Base-by-base conservation (phyloP, 164 flowering plant genomes). In the Vitis rotundifolia region DNA sequence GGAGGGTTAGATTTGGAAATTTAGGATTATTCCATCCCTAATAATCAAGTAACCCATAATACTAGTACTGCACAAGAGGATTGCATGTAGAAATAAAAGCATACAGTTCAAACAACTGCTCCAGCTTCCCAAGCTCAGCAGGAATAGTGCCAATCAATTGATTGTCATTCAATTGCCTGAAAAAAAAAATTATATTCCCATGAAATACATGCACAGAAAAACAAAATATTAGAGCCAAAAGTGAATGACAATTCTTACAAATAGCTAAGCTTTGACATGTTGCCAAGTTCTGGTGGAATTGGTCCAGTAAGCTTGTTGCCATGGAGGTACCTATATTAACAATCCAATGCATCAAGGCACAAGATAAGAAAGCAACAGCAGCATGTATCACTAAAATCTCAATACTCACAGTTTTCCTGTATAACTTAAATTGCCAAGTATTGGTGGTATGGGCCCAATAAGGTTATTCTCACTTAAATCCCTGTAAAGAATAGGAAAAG, bases 261-360 rank as follows among this genome's bases (percentile, higher is more conserved):
- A 72, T 94, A 94, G 78, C 98, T 92, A 8, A 94, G 94, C 67
- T 84, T 91, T 26, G 98, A 83, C 98, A 94, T 92, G 68, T 92
- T 92, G 50, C 98, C 98, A 37, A 94, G 88, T 79, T 94, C 98
- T 1, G 94, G 91, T 18, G 98, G 98, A 66, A 94, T 94, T 37
- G 80, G 77, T 11, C 97, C 98, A n/a, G 86, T 83, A 52, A 92
- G 87, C 73, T 85, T 89, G 75, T 94, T 94, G 1, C 98, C 91
- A 76, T 94, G 97, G 19, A 94, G 90, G 53, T 94, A 94, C 78
- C 98, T 94, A 66, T 12, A 1, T 19, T 12, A 62, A 14, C 6
- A 73, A 18, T 67, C n/a, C 63, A 26, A 22, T 1, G 11, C n/a
- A 67, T n/a, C 8, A 50, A 60, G 31, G 8, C 50, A 66, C n/a